Evolutionary conservation across 176 grass and related monocot species (phyloP), one percentile per base, ranked within the genome.

Genomic region (Triticum timopheevii): DNA sequence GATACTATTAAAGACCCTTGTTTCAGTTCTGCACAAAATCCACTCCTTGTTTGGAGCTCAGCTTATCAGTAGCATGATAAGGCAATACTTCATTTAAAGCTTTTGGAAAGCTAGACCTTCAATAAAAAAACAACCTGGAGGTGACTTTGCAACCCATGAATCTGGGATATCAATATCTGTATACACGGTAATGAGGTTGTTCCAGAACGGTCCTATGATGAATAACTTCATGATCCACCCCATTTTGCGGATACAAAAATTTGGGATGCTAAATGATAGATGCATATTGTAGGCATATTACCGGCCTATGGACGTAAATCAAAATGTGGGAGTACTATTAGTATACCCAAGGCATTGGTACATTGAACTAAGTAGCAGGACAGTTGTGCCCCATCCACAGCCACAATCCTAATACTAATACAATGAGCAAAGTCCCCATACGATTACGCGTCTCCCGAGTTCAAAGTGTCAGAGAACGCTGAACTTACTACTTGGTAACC

Each of bases 351-450:
- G 23, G 17, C 11, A 7, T 63, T 82, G 30, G 50, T 10, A 22
- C 58, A 54, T 36, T 42, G 69, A 44, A 79, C 39, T 54, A 79
- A 71, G 13, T 38, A 17, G 54, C 13, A 54, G 50, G 50, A 19
- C 50, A 54, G 50, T 54, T 19, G 50, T 19, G 50, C 42, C 65
- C 47, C 36, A 70, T 39, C n/a, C 3, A 17, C 35, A 74, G 24
- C 17, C 59, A 80, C 16, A 52, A 24, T 65, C 16, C 12, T 54
- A n/a, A 30, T 15, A 17, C 50, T 54, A 8, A 77, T 16, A 45
- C 40, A 85, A 59, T 62, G 35, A 73, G 52, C 81, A 73, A 81
- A 73, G 35, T 6, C 36, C 23, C 3, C 82, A 44, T 17, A 74
- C 15, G 19, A 38, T 22, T 74, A 34, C 16, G 10, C 4, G 8